Evolutionary conservation across 495 filamentous ascomycete species (phyloP), one percentile per base, ranked within the genome.

Genomic region (Penicillium cosmopolitanum): DNA sequence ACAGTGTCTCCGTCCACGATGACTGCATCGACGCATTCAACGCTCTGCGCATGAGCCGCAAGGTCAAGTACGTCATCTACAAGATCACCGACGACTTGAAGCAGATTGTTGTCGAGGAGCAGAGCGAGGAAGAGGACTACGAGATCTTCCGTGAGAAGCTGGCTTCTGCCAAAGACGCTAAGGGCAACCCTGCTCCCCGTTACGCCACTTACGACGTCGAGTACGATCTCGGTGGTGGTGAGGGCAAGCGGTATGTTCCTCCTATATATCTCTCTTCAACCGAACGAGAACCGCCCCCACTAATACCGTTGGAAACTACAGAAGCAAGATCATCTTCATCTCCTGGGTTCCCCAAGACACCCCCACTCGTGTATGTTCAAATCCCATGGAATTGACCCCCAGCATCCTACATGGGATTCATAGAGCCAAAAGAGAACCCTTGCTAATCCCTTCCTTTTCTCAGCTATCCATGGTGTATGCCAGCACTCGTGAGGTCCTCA

Each of bases 271-370:
- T 52, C 31, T 12, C 43, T 19, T 0, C 19, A 8, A 18, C 13
- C 19, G 4, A 15, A 11, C 11, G 34, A 15, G n/a, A 33, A 15
- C 0, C 19, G 15, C 40, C 28, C 46, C 28, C 50, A 34, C 65
- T 64, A 18, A 68, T 72, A 18, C n/a, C 34, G 34, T 21, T 55
- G 31, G 13, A 31, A 38, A 6, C 15, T 48, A 55, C 66, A 94
- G 94, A 77, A 93, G 84, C 85, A 98, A 98, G 85, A 95, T 98
- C 68, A 88, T 90, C 65, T 96, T 98, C 81, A 90, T 97, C 70
- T 84, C 89, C 59, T 98, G 93, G 93, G 90, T 89, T 57, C 94
- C 95, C 50, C 87, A 89, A 81, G 85, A 93, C 70, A 87, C 92
- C 60, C 80, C 86, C 60, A 86, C 92, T 72, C 85, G 87, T 78